phyloP scores from a whole-genome alignment of 345 rosid species.

The Murraya koenigii region DNA sequence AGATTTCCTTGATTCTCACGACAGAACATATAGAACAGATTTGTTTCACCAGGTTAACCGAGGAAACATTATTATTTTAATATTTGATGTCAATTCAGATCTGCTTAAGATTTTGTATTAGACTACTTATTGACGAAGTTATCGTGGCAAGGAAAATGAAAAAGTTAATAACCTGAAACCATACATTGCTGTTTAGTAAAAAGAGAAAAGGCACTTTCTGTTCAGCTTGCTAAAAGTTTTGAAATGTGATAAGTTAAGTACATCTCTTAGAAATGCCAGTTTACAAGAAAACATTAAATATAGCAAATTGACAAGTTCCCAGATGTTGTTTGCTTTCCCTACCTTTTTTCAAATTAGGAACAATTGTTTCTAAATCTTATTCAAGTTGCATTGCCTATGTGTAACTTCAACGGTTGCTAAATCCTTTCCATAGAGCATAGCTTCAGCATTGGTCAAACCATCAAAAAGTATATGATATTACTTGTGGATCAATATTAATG shows the following conservation, averaged over 20 bases:
- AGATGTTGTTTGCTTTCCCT: neutral
- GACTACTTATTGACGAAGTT: no score
- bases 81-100: neutral
- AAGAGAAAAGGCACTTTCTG: neutral
- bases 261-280: neutral
- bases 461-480: neutral
- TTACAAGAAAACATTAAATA: neutral
- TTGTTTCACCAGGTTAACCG: neutral
- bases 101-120: neutral
- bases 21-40: neutral
- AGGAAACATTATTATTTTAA: neutral
- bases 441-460: neutral
- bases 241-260: neutral
- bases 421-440: neutral
- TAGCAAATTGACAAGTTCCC: neutral
- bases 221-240: no score
- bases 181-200: no score
- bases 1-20: neutral
- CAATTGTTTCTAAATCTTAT: conserved; percentile 2
- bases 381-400: neutral
- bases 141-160: no score
- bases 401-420: neutral
- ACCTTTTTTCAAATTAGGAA: neutral
- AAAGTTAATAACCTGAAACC: no score
- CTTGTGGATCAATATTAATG: neutral